Percentiles rank a stretch among this genome's conserved stretches.
These are phyloP conservation scores for Rubia yunnanensis DNA, from an alignment of 257 asterid species.

Conservation along the genomic window DNA sequence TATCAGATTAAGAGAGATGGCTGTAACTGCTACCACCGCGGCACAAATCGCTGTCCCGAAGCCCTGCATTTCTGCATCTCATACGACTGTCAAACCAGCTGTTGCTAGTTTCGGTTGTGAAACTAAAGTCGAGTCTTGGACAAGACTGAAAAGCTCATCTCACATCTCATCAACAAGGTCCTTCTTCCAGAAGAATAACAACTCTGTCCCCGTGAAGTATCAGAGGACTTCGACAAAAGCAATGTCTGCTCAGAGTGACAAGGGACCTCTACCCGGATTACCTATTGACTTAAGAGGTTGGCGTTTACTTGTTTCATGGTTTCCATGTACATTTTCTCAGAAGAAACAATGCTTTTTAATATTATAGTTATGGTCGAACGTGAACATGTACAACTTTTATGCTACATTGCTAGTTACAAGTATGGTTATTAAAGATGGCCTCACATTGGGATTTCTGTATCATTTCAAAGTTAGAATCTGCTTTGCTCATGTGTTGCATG, in stretches of 20 bases:
- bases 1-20: constrained; percentile 37
- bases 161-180: constrained; percentile 29
- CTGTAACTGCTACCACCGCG: constrained; percentile 44
- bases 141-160: constrained; percentile 39
- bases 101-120: constrained; percentile 42
- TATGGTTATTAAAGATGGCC: background rate
- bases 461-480: background rate
- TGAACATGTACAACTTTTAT: background rate
- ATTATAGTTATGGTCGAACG: background rate
- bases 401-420: background rate
- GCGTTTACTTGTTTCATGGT: background rate
- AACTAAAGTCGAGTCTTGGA: constrained; percentile 30
- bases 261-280: constrained; percentile 61
- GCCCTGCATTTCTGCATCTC: constrained; percentile 29
- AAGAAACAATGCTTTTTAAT: too few species aligned
- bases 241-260: constrained; percentile 46
- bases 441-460: background rate
- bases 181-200: constrained; percentile 24
- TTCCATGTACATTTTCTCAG: background rate
- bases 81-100: constrained; percentile 27
- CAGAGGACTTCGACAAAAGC: constrained; percentile 48
- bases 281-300: constrained; percentile 85
- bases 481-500: background rate
- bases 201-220: constrained; percentile 17
- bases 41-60: constrained; percentile 33